Evolutionary conservation across 805 yeast species (phyloP).

Genomic region (Nakazawaea holstii): DNA sequence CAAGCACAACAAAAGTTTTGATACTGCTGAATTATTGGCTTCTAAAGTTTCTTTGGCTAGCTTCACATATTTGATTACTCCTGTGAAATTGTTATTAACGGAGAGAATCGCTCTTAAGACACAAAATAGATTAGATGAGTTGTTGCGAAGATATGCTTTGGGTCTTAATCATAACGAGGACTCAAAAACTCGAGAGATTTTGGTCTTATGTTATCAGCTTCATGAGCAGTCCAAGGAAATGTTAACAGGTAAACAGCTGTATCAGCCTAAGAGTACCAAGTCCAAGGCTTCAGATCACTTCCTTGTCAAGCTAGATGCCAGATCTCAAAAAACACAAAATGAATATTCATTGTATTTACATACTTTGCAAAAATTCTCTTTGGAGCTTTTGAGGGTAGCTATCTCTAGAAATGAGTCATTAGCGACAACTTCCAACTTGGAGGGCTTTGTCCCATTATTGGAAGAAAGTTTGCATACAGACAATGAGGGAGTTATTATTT

Average conservation of each 20-base stretch:
- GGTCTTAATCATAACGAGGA: slow-evolving; percentile 75
- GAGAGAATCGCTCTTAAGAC: slow-evolving; percentile 64
- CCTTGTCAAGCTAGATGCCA: slow-evolving; percentile 65
- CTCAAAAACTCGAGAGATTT: slow-evolving; percentile 47
- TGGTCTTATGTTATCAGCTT: slow-evolving; percentile 71
- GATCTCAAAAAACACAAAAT: slow-evolving; percentile 44
- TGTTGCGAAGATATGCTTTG: slow-evolving; percentile 68
- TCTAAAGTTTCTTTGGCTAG: slow-evolving; percentile 51
- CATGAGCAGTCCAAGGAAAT: slow-evolving; percentile 44
- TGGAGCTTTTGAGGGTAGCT: slow-evolving; percentile 71
- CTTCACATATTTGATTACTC: slow-evolving; percentile 57
- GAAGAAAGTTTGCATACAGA: slow-evolving; percentile 48
- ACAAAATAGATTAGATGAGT: slow-evolving; percentile 72
- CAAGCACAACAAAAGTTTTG: slow-evolving; percentile 81
- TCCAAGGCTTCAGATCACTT: slow-evolving; percentile 59
- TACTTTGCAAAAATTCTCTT: slow-evolving; percentile 67
- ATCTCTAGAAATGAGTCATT: slow-evolving; percentile 58
- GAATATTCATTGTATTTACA: slow-evolving; percentile 53
- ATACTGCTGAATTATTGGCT: slow-evolving; percentile 76
- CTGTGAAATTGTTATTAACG: slow-evolving; percentile 57
- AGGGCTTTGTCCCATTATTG: slow-evolving; percentile 72
- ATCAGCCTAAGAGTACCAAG: slow-evolving; percentile 15
- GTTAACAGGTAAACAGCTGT: slow-evolving; percentile 16
- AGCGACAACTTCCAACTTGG: slow-evolving; percentile 52
- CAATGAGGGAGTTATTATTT: slow-evolving; percentile 71